These are phyloP conservation scores for Rhizopus stolonifer DNA, from an alignment of 371 early-diverging fungal genomes.

Conservation along the genomic window DNA sequence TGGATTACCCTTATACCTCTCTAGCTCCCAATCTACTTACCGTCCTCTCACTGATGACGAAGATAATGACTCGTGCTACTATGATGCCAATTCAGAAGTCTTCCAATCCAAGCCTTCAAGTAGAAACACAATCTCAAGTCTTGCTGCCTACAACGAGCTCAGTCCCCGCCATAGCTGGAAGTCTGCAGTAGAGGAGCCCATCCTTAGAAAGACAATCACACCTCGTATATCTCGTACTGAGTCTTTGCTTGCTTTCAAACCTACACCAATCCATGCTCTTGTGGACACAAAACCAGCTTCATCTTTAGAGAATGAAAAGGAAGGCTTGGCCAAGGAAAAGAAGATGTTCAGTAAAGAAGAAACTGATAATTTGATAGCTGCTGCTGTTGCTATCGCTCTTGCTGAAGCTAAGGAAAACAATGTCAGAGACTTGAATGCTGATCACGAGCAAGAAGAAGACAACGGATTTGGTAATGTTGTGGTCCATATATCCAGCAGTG, in stretches of 20 bases:
- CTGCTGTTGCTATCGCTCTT: slow-evolving; percentile 40
- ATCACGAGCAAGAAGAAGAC: background rate
- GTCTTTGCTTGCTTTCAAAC: slow-evolving; percentile 62
- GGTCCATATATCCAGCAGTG: slow-evolving; percentile 2
- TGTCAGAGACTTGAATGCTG: background rate
- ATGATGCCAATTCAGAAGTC: slow-evolving; percentile 16
- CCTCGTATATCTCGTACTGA: slow-evolving; percentile 15
- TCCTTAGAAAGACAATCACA: background rate
- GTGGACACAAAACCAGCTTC: slow-evolving; percentile 30
- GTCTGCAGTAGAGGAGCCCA: background rate
- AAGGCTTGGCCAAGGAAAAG: background rate
- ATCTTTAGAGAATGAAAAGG: background rate
- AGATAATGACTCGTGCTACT: slow-evolving; percentile 11
- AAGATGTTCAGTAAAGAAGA: slow-evolving; percentile 30
- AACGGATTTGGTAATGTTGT: slow-evolving; percentile 11
- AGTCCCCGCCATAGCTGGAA: slow-evolving; percentile 1
- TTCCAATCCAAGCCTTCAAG: slow-evolving; percentile 13
- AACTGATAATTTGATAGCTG: slow-evolving; percentile 36
- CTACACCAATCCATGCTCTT: slow-evolving; percentile 54
- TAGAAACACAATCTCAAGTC: slow-evolving; percentile 3
- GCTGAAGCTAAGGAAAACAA: slow-evolving; percentile 12
- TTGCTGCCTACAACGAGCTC: slow-evolving; percentile 4
- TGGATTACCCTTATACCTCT: background rate
- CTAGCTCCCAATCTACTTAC: background rate
- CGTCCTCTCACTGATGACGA: slow-evolving; percentile 12